Conservation (phyloP, 73 alveolate genomes). For the Paramecium octaurelia region DNA sequence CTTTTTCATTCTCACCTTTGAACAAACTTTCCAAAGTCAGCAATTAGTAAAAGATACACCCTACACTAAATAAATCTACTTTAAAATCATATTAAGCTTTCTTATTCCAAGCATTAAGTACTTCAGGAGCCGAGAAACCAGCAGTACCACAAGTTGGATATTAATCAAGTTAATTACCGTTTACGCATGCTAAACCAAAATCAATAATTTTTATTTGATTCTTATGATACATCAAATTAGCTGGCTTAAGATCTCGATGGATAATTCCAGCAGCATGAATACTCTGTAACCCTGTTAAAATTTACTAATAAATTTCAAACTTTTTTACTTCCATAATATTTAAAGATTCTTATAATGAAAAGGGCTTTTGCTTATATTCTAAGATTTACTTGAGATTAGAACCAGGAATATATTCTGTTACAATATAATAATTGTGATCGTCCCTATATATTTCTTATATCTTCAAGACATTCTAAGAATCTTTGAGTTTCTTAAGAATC, state of each 20-base stretch:
- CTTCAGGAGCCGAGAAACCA: conserved; percentile 47
- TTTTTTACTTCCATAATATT: not conserved
- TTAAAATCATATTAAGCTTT: not conserved
- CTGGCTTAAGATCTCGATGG: conserved; percentile 77
- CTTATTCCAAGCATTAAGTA: not conserved
- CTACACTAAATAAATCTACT: conserved; percentile 38
- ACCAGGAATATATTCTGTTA: not conserved
- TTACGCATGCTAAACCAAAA: conserved; percentile 68
- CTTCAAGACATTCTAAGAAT: not conserved
- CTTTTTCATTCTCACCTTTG: not conserved
- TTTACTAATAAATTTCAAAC: conserved; percentile 58
- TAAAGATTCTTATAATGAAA: not conserved
- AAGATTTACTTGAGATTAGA: not conserved
- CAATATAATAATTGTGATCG: not conserved
- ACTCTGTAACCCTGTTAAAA: conserved; percentile 68
- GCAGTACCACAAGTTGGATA: conserved; percentile 44
- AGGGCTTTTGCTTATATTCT: not conserved
- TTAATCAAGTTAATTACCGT: conserved; percentile 3
- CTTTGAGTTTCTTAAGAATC: not conserved
- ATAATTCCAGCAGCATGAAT: conserved; percentile 73
- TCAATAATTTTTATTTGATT: conserved; percentile 76
- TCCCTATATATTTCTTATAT: not conserved
- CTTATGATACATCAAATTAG: conserved; percentile 72
- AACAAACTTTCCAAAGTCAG: not conserved
- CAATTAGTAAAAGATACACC: conserved; percentile 14